phyloP scores from a whole-genome alignment of 495 filamentous ascomycete genomes.

The Hypomontagnella monticulosa region DNA sequence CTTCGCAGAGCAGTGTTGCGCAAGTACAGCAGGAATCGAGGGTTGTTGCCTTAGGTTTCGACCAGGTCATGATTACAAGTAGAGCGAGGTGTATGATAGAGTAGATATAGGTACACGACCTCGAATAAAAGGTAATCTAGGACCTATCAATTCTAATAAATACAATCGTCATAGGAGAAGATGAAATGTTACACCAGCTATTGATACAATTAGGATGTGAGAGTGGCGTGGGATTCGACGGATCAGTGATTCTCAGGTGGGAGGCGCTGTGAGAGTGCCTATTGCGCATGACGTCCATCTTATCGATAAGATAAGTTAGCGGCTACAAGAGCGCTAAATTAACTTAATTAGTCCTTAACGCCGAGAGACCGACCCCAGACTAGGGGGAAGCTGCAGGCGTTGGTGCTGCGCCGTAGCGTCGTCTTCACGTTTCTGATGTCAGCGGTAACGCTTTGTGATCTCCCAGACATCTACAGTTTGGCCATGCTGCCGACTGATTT shows the following conservation, averaged over 20 bases:
- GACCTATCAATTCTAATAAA: too few relatives aligned
- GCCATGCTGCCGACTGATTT: constrained; percentile 6
- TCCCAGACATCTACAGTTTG: constrained; percentile 3
- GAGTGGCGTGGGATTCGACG: constrained; percentile 1
- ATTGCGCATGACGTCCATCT: constrained; percentile 28
- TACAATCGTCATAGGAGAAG: too few relatives aligned
- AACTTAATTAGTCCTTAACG: constrained; percentile 5
- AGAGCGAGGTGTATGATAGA: background rate
- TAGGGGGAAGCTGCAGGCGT: background rate
- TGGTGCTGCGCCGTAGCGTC: background rate
- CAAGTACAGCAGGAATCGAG: constrained; percentile 73
- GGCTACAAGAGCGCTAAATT: constrained; percentile 2
- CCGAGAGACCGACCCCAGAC: background rate
- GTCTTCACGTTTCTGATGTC: constrained; percentile 36
- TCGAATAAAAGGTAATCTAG: too few relatives aligned
- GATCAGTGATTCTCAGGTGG: background rate
- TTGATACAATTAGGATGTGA: constrained; percentile 1
- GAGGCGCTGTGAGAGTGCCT: too few relatives aligned
- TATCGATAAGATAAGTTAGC: constrained; percentile 33
- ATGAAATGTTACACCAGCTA: too few relatives aligned
- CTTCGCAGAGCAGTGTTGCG: constrained; percentile 63
- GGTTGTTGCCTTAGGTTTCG: constrained; percentile 25
- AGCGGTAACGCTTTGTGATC: constrained; percentile 17
- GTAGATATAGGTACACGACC: background rate
- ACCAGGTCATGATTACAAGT: constrained; percentile 30